These are phyloP conservation scores for Cardamine resedifolia DNA, from an alignment of 345 rosid species.

Conservation along the genomic window DNA sequence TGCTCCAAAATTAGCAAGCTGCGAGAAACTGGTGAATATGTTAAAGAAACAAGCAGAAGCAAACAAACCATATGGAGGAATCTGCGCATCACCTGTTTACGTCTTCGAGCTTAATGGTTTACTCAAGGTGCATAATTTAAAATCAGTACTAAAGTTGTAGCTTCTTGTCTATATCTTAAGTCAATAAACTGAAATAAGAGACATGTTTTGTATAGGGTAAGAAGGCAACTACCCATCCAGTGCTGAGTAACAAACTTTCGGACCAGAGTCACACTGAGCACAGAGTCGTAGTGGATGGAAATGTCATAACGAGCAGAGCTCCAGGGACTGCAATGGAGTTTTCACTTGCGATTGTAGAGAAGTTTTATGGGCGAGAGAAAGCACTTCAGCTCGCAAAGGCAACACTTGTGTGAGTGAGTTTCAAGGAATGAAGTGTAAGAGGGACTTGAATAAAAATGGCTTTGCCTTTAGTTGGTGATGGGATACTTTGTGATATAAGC, in stretches of 20 bases:
- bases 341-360: constrained; percentile 82
- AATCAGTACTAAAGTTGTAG: background rate
- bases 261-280: constrained; percentile 71
- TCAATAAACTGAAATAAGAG: constrained; percentile 8
- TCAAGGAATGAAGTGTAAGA: background rate
- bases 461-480: background rate
- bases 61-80: constrained; percentile 80
- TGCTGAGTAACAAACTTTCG: constrained; percentile 64
- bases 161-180: background rate
- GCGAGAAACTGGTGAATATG: constrained; percentile 71
- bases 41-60: constrained; percentile 75
- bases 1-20: constrained; percentile 72
- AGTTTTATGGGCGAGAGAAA: constrained; percentile 71
- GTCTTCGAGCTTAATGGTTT: constrained; percentile 88
- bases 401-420: constrained; percentile 52
- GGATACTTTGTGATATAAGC: constrained; percentile 11
- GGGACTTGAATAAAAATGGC: constrained; percentile 12
- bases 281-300: constrained; percentile 89
- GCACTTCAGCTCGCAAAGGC: constrained; percentile 70
- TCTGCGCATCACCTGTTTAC: constrained; percentile 88
- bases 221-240: constrained; percentile 87
- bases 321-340: constrained; percentile 95
- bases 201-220: constrained; percentile 61
- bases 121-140: constrained; percentile 58
- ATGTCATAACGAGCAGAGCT: constrained; percentile 86